Base-by-base conservation (phyloP, 768 basidiomycete genomes). In the Auricularia heimuer region DNA sequence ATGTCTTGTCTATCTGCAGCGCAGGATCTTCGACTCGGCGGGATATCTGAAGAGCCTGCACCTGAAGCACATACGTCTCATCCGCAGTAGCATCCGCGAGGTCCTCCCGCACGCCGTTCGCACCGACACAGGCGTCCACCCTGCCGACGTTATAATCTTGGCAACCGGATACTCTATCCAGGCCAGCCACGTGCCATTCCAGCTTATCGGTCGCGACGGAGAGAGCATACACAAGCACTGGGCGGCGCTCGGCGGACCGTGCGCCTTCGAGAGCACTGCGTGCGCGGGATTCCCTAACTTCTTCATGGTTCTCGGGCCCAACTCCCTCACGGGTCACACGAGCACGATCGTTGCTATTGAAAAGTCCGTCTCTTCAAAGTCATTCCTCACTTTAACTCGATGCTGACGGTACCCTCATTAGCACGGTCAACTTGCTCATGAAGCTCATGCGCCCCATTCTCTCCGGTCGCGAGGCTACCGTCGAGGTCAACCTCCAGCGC, bases 121-220 rank as follows among this genome's bases (percentile, higher is more conserved):
- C 54, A 69, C 69, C 3, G 65, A 62, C 4, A 63, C 66, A 4
- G 61, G 60, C 6, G 34, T 42, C 2, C 47, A 70, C 62, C 56
- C 64, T 4, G 71, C 70, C 8, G 72, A 73, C 62, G 66, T 69
- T 2, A 64, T 73, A 58, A 69, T 69, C 0, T 66, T 71, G 21
- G 70, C 70, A 0, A 71, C 69, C 1, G 68, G 65, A 4, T 64
- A 58, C 12, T 36, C 37, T 10, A 62, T 47, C 1, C 36, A 21
- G 35, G 61, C 35, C 1, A 16, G 14, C 36, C 29, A 62, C 29
- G 8, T 7, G 11, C 67, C 68, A 16, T 35, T 73, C 35, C 62
- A 67, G 37, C 35, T 73, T 18, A 42, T 56, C 47, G 69, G 70
- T 37, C 62, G 62, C 54, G 54, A 68, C 16, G 71, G 70, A 3